Base-by-base conservation (phyloP, 1,284 basidiomycete species). In the Termitomyces sp. region DNA sequence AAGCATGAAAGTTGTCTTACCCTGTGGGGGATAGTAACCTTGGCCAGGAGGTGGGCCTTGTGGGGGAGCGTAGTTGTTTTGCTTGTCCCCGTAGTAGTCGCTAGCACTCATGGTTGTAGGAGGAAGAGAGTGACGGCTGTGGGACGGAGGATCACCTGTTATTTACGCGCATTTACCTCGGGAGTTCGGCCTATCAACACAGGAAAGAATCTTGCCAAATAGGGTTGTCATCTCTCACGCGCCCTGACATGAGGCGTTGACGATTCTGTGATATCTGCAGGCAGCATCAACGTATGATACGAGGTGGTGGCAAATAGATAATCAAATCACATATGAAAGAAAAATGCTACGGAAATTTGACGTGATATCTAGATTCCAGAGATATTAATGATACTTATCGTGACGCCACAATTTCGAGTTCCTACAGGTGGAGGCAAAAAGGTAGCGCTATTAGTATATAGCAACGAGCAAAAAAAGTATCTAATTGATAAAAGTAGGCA, bases 81-180 rank as follows among this genome's bases (percentile, higher is more conserved):
- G 73, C 41, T 79, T 78, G 49, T 74, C 76, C 39, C 72, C 71
- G 70, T 90, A 90, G 63, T 87, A 90, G 63, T 89, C 86, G 70
- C 84, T 82, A 67, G 82, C 86, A 61, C 85, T 84, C 88, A 90
- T 90, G 62, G 51, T 56, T 26, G 44, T 46, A 49, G 40, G 6
- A 9, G 31, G 39, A 28, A 31, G 51, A 54, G 36, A 36, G 42
- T 10, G 19, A 24, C 24, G 17, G 34, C 19, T 38, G 33, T n/a
- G 45, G 44, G 31, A 33, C 36, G 36, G 5, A 39, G 33, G 17
- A 42, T 19, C 52, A 58, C 28, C 34, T 36, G 41, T 48, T 56
- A 55, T 61, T 60, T 58, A 50, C 39, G 15, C 34, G 26, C 45
- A 50, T 58, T 60, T 56, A 56, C 45, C 49, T 31, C 48, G 39